A percentile compares a stretch with the other conserved stretches of the same genome.
Conservation (phyloP, 768 basidiomycete species). For the Lepiota brunneoincarnata region DNA sequence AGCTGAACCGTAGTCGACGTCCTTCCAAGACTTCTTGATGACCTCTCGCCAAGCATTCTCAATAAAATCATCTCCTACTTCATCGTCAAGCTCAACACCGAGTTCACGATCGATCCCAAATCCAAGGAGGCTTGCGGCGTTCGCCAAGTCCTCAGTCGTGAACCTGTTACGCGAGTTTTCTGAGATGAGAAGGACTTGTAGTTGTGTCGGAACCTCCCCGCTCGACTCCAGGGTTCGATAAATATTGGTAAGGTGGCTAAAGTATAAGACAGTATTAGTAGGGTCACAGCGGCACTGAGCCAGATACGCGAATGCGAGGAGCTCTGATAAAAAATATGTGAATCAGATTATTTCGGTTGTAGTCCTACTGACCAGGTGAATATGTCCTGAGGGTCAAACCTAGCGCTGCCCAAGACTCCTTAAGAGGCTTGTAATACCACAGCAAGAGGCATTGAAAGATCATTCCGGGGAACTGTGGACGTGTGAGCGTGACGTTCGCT, state of each 20-base stretch:
- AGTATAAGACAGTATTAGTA: constrained; percentile 57
- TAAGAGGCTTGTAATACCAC: constrained; percentile 33
- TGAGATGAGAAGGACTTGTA: constrained; percentile 57
- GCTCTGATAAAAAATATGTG: constrained; percentile 39
- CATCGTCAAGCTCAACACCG: constrained; percentile 66
- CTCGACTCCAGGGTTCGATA: constrained; percentile 47
- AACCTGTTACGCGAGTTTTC: constrained; percentile 69
- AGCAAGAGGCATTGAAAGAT: constrained; percentile 40
- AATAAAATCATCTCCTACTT: constrained; percentile 68
- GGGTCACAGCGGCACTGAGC: constrained; percentile 84
- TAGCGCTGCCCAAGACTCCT: constrained; percentile 43
- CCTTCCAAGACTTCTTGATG: constrained; percentile 53
- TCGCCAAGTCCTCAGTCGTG: constrained; percentile 49
- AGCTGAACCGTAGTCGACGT: constrained; percentile 45
- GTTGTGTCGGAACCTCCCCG: constrained; percentile 40
- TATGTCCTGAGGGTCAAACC: constrained; percentile 69
- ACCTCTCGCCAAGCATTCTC: constrained; percentile 67
- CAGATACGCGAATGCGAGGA: constrained; percentile 75
- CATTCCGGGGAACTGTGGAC: constrained; percentile 50
- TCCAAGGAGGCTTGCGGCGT: constrained; percentile 53
- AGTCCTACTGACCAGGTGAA: constrained; percentile 50
- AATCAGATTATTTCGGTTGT: neutral
- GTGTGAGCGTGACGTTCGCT: constrained; percentile 8
- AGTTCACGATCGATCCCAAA: constrained; percentile 62
- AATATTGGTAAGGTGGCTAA: constrained; percentile 53